These are phyloP conservation scores for Lippia alba DNA, from an alignment of 305 asterid genomes.

Conservation along the genomic window DNA sequence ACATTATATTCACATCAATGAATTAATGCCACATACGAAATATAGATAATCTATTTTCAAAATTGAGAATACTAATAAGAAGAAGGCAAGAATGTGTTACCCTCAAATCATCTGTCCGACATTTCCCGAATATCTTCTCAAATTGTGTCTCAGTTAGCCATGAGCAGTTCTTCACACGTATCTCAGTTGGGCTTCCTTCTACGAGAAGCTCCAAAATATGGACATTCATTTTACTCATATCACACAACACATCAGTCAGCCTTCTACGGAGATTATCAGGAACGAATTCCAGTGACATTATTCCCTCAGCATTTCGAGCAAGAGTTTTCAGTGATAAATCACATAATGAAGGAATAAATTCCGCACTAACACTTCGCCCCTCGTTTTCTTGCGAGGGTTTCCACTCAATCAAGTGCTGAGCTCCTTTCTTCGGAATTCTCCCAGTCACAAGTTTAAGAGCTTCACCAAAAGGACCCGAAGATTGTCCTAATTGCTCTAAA, in stretches of 20 bases:
- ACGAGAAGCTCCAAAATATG: conserved; percentile 56
- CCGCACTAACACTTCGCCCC: conserved; percentile 20
- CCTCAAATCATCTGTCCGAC: conserved; percentile 54
- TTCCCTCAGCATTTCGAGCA: conserved; percentile 64
- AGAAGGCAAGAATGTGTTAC: conserved; percentile 44
- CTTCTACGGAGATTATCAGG: conserved; percentile 67
- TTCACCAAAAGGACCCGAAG: conserved; percentile 59
- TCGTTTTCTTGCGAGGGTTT: conserved; percentile 39
- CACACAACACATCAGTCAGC: conserved; percentile 61
- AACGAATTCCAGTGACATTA: conserved; percentile 64
- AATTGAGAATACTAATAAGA: neutral
- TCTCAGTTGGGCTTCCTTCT: conserved; percentile 69
- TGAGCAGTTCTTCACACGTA: conserved; percentile 69
- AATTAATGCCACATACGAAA: conserved; percentile 3
- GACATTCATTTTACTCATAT: conserved; percentile 57
- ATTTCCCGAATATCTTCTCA: conserved; percentile 46
- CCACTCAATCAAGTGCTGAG: conserved; percentile 61
- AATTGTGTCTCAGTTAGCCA: conserved; percentile 72
- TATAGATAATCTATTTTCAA: neutral
- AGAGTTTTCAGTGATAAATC: conserved; percentile 66
- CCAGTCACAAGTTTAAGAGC: conserved; percentile 57
- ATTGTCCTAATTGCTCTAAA: conserved; percentile 48
- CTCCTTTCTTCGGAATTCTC: conserved; percentile 37
- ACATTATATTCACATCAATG: conserved; percentile 2
- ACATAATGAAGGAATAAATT: conserved; percentile 60